These are phyloP conservation scores for Periconia digitata DNA, from an alignment of 2,329 filamentous ascomycete genomes.

Conservation along the genomic window DNA sequence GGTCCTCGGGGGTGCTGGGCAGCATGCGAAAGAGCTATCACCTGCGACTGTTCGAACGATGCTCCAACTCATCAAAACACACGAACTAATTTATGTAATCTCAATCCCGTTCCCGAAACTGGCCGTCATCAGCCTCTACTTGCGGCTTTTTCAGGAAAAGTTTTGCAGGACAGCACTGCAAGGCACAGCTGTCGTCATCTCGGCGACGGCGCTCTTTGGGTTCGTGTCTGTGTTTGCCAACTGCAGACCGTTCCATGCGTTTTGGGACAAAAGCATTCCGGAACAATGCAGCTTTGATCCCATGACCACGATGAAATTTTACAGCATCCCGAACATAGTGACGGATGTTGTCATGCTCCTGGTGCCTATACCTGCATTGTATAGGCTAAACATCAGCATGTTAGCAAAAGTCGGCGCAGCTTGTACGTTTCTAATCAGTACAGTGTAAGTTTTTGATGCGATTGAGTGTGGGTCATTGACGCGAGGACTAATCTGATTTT, in stretches of 20 bases:
- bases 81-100: conserved; percentile 17
- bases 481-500: conserved; percentile 4
- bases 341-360: conserved; percentile 39
- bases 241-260: conserved; percentile 15
- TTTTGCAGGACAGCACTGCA: conserved; percentile 10
- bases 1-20: conserved; percentile 18
- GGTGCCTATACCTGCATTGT: conserved; percentile 40
- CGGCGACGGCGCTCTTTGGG: conserved; percentile 16
- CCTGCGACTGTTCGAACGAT: conserved; percentile 11
- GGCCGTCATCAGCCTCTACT: conserved; percentile 20
- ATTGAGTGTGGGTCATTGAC: not conserved
- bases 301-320: conserved; percentile 17
- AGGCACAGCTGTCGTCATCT: conserved; percentile 10
- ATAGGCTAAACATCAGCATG: conserved; percentile 24
- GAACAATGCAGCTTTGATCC: conserved; percentile 14
- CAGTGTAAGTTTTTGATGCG: conserved; percentile 19
- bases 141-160: conserved; percentile 18
- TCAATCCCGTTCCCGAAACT: conserved; percentile 22
- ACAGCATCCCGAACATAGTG: conserved; percentile 40
- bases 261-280: conserved; percentile 12
- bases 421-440: conserved; percentile 19
- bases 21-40: conserved; percentile 12
- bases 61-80: conserved; percentile 18
- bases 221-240: conserved; percentile 13
- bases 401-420: conserved; percentile 17